Base-by-base conservation (phyloP, 2,329 filamentous ascomycete genomes). In the Penicillium sp. region DNA sequence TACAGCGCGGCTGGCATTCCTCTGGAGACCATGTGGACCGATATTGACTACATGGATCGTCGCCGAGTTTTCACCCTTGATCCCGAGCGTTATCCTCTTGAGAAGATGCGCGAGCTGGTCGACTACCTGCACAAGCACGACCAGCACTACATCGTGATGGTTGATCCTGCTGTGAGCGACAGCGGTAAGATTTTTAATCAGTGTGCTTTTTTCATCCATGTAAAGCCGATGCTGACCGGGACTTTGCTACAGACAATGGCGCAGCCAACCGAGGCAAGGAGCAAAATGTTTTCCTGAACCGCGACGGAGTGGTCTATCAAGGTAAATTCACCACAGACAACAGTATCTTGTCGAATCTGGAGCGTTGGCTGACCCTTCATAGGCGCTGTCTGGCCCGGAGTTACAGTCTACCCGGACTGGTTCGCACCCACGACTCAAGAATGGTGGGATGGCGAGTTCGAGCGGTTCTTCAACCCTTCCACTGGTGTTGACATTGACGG, bases 341-440 rank as follows among this genome's bases (percentile, higher is more conserved):
- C 1, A 33, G 1, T 24, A 4, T 6, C 5, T 18, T 43, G 8
- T 12, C 24, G 36, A 35, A 44, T 41, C 55, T 11, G 55, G 8
- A 11, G 24, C 5, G 12, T 12, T n/a, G 9, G 34, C 42, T 35
- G 3, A 43, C 42, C 41, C 6, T n/a, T 26, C 7, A 12, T 13
- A 67, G 81, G 86, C 12, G 84, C 88, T 12, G 86, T 90, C 24
- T 91, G 87, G 87, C 84, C 87, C 5, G 87, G 87, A 39, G 77
- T 82, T 11, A 79, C 83, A 0, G 84, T 79, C 9, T 89, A 83
- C 67, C 85, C 85, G 0, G 88, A 91, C 64, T 91, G 86, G 86
- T 89, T 90, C 61, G 72, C 82, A 13, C 75, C 77, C 6, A 80
- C 81, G 44, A 79, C 81, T 1, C 76, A 82, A 41, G 60, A 69